Evolutionary conservation across 495 filamentous ascomycete species (phyloP), one percentile per base, ranked within the genome.

Genomic region (Pyronema domesticum): DNA sequence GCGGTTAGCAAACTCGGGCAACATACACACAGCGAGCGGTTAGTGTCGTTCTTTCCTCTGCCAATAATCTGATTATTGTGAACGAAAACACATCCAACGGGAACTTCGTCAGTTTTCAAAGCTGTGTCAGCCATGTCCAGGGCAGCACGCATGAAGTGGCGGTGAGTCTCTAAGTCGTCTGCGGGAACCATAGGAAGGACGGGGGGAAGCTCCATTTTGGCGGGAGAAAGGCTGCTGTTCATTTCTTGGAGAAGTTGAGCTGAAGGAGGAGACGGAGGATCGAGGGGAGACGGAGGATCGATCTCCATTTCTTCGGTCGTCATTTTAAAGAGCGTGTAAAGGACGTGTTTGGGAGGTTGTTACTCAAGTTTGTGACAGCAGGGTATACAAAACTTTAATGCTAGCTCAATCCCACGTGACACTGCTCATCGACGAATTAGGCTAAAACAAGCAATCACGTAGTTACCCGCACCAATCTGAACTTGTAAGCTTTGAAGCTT

Each of bases 41-140:
- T 98, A 33, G 91, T 98, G 23, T 89, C 89, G 60, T 98, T 98
- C 85, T 91, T 94, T 47, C 91, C 91, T 52, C 70, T 72, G 6
- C 83, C 89, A 60, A 98, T 83, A 54, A 95, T 75, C 46, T 77
- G 68, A 53, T 74, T 76, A 37, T 80, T 62, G 64, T 86, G 72
- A 0, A 95, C 88, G 45, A 98, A 77, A 15, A 96, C 86, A 71
- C 93, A 96, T 50, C 91, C 93, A 13, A 98, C 93, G 6, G 91
- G 93, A 1, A 93, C 95, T 71, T 98, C 91, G 57, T 87, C 82
- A 40, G 72, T 81, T 23, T 68, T 60, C n/a, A 96, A 78, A 13
- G 91, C 91, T 52, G 80, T 74, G 58, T 84, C 77, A 43, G 85
- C 52, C 52, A 53, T 53, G 7, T 53, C 50, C n/a, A 53, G 36